Conservation (phyloP, 805 yeast genomes). For the Nadsonia fulvescens region DNA sequence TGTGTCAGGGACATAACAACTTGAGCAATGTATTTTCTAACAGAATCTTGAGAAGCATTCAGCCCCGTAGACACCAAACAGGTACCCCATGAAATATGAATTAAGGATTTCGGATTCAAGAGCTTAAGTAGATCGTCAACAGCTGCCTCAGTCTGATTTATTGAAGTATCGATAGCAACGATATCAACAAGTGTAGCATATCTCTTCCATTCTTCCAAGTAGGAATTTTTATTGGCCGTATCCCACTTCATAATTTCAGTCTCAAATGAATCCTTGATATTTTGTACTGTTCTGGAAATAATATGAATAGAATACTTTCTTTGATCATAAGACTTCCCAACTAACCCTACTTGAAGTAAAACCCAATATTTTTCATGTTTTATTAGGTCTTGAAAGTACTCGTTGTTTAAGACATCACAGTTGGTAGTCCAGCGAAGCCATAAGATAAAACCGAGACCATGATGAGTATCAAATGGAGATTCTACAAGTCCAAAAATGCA, state of each 20-base stretch:
- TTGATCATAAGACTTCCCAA: conserved; percentile 42
- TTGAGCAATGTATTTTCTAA: conserved; percentile 42
- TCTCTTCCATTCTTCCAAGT: conserved; percentile 46
- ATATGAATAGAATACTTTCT: conserved; percentile 53
- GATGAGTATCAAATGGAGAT: no score
- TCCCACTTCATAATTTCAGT: conserved; percentile 29
- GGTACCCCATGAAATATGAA: conserved; percentile 57
- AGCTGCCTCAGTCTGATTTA: conserved; percentile 75
- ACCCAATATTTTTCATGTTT: no score
- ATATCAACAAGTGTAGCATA: conserved; percentile 64
- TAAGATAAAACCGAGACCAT: no score
- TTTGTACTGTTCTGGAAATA: conserved; percentile 39
- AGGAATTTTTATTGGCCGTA: conserved; percentile 12
- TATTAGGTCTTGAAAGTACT: no score
- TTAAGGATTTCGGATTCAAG: conserved; percentile 29
- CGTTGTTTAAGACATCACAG: no score
- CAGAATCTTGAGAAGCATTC: conserved; percentile 59
- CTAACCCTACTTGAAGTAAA: no score
- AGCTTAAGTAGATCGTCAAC: conserved; percentile 38
- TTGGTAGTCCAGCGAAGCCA: no score
- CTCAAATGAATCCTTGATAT: conserved; percentile 15
- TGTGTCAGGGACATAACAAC: conserved; percentile 35
- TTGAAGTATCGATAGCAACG: conserved; percentile 65
- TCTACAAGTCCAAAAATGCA: no score
- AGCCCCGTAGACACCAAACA: conserved; percentile 61